Conservation (phyloP, 2,329 filamentous ascomycete genomes). For the Aspergillaceae sp. region DNA sequence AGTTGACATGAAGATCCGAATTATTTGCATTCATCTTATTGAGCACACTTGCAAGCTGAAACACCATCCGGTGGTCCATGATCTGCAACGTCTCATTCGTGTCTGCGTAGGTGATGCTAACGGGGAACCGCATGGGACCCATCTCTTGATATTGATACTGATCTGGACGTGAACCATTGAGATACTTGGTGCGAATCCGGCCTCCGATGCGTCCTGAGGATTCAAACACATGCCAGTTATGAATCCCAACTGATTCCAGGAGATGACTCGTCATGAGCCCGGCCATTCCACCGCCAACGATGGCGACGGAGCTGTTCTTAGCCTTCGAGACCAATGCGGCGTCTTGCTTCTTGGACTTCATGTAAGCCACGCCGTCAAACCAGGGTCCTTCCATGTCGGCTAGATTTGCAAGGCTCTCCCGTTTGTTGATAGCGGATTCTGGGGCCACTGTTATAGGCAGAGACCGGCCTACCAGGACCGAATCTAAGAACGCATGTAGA, state of each 20-base stretch:
- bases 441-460: slow-evolving; percentile 12
- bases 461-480: slow-evolving; percentile 13
- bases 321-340: slow-evolving; percentile 20
- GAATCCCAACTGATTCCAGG: slow-evolving; percentile 38
- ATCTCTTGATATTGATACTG: slow-evolving; percentile 35
- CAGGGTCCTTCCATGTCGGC: slow-evolving; percentile 32
- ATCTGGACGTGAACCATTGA: slow-evolving; percentile 31
- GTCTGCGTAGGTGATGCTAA: slow-evolving; percentile 32
- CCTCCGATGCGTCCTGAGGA: slow-evolving; percentile 36
- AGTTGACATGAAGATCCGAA: slow-evolving; percentile 31
- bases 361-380: slow-evolving; percentile 34
- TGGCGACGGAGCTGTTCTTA: slow-evolving; percentile 25
- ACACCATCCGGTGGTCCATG: slow-evolving; percentile 37
- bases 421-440: slow-evolving; percentile 7
- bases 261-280: slow-evolving; percentile 33
- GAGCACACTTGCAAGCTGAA: slow-evolving; percentile 35
- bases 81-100: slow-evolving; percentile 37
- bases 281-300: slow-evolving; percentile 32
- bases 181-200: slow-evolving; percentile 36
- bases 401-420: slow-evolving; percentile 23
- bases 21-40: slow-evolving; percentile 33
- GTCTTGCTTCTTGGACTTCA: slow-evolving; percentile 22
- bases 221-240: slow-evolving; percentile 40
- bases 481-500: slow-evolving; percentile 27
- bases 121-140: slow-evolving; percentile 40